Evolutionary conservation across 345 rosid genomes (phyloP), one percentile per base, ranked within the genome.

Genomic region (Aethionema arabicum): DNA sequence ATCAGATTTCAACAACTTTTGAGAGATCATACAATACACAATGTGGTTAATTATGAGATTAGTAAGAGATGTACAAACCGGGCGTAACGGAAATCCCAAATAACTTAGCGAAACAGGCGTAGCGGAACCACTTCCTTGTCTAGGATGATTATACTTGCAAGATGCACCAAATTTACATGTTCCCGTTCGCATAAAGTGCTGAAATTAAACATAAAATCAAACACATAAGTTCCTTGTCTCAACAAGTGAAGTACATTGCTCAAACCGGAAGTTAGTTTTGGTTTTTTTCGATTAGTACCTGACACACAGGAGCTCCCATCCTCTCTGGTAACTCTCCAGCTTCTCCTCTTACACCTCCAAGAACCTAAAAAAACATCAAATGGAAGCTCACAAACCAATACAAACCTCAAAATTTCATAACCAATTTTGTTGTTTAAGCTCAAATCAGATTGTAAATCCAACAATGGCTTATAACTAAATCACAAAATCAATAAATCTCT

Each of bases 101-200:
- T 73, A 75, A 78, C 90, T 95, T 59, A 88, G 61, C 12, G 79
- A 38, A 52, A 85, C 86, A 11, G 85, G 80, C 61, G 72, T 60
- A 66, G 61, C 74, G 35, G 96, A 82, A 69, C 76, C 85, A 61
- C 74, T 74, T 47, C 87, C 96, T 65, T 78, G 93, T 64, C 81
- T 88, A 7, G 97, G 97, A 67, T 95, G 99, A 79, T 90, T 83
- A 75, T 83, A 90, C 81, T 95, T 95, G 74, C 99, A 95, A 32
- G 97, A 88, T 59, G 85, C 81, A 63, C 97, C 97, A 52, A 83
- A 95, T 73, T 83, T 95, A 66, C 99, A 95, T 1, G 84, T 78
- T 39, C 99, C 99, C n/a, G 92, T 90, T 77, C 87, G 65, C 92
- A 88, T 82, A 67, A 75, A 95, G 70, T 84, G 86, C 99, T 95